Base-by-base conservation (phyloP, 306 rosid species). In the Dryas alaskensis region DNA sequence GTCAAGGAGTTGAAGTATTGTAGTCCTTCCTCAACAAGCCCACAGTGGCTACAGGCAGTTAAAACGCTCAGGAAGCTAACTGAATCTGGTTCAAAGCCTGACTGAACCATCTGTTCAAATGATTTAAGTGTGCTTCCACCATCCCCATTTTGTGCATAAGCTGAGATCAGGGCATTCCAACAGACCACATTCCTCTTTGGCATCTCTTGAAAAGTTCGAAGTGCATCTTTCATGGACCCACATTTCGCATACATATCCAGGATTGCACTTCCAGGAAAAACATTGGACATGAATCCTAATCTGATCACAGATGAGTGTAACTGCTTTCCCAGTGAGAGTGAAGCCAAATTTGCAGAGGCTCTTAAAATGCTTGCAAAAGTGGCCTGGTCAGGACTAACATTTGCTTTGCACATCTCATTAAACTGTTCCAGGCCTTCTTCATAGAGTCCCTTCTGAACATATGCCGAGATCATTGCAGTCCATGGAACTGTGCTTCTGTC, bases 241-340 rank as follows among this genome's bases (percentile, higher is more conserved):
- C 97, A 87, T 88, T 93, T 93, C 12, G 98, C 97, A 75, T 93
- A 93, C 93, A 90, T 91, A 81, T 93, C 98, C 68, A 93, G 78
- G 27, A 93, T 83, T 47, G 98, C 96, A 63, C 98, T 93, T 76
- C 91, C 97, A 49, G 91, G 85, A 83, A 85, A 91, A 65, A 93
- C 90, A 62, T 89, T 91, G 57, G 94, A 86, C 68, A 88, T 70
- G 79, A 77, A 87, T 63, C 97, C 98, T 0, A 88, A 89, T 72
- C 78, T 83, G 27, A 84, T 69, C 70, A 91, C 70, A 42, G 65
- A 84, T 0, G 94, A 81, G 73, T 93, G 97, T 22, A 93, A 65
- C 81, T 93, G 97, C 73, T 80, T 87, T 70, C 97, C 97, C 49
- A 91, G 71, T 6, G 90, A 69, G 76, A 82, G 84, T 45, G 89